phyloP scores from a whole-genome alignment of 2,329 filamentous ascomycete genomes.

The Aspergillus carbonarius region DNA sequence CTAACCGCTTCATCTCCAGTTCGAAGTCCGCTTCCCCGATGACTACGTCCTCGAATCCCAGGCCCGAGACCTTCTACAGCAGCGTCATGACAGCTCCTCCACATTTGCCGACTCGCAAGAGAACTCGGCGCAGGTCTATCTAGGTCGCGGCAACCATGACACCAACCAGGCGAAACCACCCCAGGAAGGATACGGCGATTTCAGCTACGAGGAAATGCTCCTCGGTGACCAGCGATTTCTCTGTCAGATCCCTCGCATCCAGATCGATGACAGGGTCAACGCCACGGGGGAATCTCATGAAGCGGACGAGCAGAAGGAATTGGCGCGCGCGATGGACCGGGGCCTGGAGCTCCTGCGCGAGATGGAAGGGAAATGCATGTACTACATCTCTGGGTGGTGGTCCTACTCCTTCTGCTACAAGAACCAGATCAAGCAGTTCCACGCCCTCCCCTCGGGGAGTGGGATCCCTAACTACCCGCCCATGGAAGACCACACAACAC shows the following conservation, averaged over 20 bases:
- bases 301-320: constrained; percentile 76
- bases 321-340: constrained; percentile 70
- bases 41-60: constrained; percentile 69
- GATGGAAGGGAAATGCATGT: constrained; percentile 78
- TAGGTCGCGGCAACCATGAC: constrained; percentile 15
- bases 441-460: constrained; percentile 70
- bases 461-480: constrained; percentile 69
- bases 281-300: constrained; percentile 56
- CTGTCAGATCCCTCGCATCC: constrained; percentile 77
- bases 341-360: constrained; percentile 78
- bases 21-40: constrained; percentile 74
- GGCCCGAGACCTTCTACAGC: constrained; percentile 57
- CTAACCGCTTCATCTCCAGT: constrained; percentile 51
- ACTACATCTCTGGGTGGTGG: constrained; percentile 88
- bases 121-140: constrained; percentile 28
- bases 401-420: constrained; percentile 94
- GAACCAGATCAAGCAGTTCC: constrained; percentile 83
- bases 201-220: constrained; percentile 70
- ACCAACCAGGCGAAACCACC: constrained; percentile 35
- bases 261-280: constrained; percentile 62
- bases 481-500: constrained; percentile 70
- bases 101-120: constrained; percentile 16
- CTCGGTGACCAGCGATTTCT: constrained; percentile 70
- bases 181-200: constrained; percentile 13
- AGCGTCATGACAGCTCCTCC: constrained; percentile 22